These are phyloP conservation scores for Pseudoscleropodium purum DNA, from an alignment of 225 moss, liverwort and hornwort species.

Conservation along the genomic window DNA sequence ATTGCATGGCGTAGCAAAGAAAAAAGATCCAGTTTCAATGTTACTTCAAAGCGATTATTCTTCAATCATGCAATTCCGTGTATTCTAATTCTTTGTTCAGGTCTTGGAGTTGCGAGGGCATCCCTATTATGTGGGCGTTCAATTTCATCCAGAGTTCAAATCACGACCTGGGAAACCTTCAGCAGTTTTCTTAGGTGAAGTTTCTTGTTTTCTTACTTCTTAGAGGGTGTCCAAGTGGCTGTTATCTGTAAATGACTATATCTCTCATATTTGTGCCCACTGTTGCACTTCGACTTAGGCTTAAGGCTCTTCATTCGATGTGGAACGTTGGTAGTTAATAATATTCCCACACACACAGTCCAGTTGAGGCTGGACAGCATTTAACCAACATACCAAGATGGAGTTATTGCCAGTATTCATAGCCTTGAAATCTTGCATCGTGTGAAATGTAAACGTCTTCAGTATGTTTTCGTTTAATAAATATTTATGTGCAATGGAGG, in stretches of 20 bases:
- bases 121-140: constrained; percentile 80
- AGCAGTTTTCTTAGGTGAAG: constrained; percentile 68
- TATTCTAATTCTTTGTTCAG: constrained; percentile 16
- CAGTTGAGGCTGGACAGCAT: not conserved
- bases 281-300: not conserved
- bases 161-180: constrained; percentile 88
- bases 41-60: not conserved
- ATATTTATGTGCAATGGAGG: not conserved
- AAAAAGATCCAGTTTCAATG: not conserved
- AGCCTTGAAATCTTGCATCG: not conserved
- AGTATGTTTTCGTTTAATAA: not conserved
- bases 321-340: not conserved
- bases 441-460: not conserved
- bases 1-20: not conserved
- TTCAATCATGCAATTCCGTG: not conserved
- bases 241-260: not conserved
- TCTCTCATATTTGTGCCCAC: not conserved
- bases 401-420: not conserved
- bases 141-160: constrained; percentile 95
- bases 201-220: not conserved
- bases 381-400: not conserved
- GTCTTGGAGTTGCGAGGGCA: constrained; percentile 76
- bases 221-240: not conserved
- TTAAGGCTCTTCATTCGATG: not conserved
- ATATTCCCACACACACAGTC: not conserved